A percentile compares a stretch with the other conserved stretches of the same genome.
phyloP scores from a whole-genome alignment of 345 rosid genomes.

The Eucalyptus erythrocorys region DNA sequence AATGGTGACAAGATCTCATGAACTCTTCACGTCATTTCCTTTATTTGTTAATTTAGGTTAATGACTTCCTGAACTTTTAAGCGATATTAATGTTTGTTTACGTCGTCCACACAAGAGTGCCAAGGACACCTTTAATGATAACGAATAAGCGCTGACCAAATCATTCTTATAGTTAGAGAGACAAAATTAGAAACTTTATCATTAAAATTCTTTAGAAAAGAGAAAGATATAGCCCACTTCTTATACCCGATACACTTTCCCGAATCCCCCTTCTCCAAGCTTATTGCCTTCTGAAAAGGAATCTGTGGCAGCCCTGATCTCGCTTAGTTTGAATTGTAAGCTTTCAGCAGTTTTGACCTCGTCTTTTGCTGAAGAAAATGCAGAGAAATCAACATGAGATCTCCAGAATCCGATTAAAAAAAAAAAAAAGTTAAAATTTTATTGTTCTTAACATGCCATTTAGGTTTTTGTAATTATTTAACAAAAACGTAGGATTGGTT shows the following conservation, averaged over 20 bases:
- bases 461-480: neutral
- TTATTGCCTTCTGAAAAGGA: conserved; percentile 26
- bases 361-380: neutral
- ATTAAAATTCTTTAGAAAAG: neutral
- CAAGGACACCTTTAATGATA: neutral
- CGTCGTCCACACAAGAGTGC: neutral
- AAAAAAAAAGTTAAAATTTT: neutral
- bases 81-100: neutral
- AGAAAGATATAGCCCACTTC: neutral
- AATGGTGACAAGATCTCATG: neutral
- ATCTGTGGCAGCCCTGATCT: conserved; percentile 12
- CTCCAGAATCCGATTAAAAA: neutral
- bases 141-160: neutral
- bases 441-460: neutral
- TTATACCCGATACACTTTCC: conserved; percentile 37
- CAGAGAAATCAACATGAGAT: neutral
- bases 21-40: neutral
- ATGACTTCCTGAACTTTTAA: no score
- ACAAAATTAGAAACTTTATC: neutral
- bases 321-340: neutral
- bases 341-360: neutral
- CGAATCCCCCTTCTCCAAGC: conserved; percentile 56
- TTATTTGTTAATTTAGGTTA: no score
- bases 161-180: neutral
- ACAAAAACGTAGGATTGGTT: neutral